Percentiles rank a stretch among this genome's conserved stretches.
Conservation (phyloP, 2,329 filamentous ascomycete species). For the Fonsecaea nubica region DNA sequence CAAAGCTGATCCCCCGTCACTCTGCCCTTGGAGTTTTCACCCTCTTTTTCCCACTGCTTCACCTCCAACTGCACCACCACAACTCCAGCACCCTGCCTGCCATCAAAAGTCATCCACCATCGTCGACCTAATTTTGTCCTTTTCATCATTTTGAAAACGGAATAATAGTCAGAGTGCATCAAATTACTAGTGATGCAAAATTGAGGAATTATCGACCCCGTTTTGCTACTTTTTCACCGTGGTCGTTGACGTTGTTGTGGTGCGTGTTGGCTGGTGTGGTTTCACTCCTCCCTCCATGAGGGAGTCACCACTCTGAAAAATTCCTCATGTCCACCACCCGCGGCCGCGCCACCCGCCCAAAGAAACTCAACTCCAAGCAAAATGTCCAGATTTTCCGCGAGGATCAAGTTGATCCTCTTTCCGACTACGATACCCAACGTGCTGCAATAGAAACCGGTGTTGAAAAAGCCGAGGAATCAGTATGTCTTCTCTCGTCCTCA, state of each 20-base stretch:
- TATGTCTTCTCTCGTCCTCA: conserved; percentile 61
- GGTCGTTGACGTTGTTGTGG: conserved; percentile 8
- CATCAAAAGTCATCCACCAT: conserved; percentile 42
- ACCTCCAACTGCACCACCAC: conserved; percentile 15
- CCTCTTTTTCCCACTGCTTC: conserved; percentile 16
- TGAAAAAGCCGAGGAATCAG: conserved; percentile 95
- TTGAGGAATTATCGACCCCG: conserved; percentile 57
- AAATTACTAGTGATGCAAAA: conserved; percentile 68
- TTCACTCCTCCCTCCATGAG: conserved; percentile 22
- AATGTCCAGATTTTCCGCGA: conserved; percentile 86
- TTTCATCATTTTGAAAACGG: conserved; percentile 64
- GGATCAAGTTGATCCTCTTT: conserved; percentile 82
- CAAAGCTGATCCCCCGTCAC: conserved; percentile 4
- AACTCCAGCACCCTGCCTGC: conserved; percentile 23
- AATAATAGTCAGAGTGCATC: conserved; percentile 55
- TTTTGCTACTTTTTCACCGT: conserved; percentile 16
- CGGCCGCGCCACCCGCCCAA: conserved; percentile 55
- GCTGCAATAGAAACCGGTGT: conserved; percentile 93
- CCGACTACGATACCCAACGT: conserved; percentile 84
- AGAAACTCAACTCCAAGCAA: conserved; percentile 89
- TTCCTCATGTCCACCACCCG: conserved; percentile 34
- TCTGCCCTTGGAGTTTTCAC: conserved; percentile 15
- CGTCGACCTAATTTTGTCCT: conserved; percentile 58
- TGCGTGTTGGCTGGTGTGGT: conserved; percentile 13
- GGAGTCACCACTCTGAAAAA: conserved; percentile 26